phyloP scores from a whole-genome alignment of 805 yeast genomes.

The Candida alai region DNA sequence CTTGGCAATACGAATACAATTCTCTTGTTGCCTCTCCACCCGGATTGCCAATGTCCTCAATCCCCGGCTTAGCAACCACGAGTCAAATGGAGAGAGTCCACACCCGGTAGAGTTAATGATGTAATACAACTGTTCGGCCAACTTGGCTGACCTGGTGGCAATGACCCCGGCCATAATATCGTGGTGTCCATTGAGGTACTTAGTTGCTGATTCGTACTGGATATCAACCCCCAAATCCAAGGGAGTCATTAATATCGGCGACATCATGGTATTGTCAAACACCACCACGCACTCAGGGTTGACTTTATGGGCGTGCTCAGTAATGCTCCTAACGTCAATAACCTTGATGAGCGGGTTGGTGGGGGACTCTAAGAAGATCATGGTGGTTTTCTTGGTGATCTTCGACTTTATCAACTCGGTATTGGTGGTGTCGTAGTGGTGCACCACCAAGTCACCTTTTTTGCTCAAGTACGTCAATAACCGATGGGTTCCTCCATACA shows the following conservation, averaged over 20 bases:
- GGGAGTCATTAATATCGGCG: conserved; percentile 83
- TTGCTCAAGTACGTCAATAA: conserved; percentile 67
- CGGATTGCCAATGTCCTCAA: conserved; percentile 83
- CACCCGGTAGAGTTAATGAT: conserved; percentile 88
- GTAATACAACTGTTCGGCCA: conserved; percentile 68
- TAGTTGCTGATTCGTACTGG: conserved; percentile 91
- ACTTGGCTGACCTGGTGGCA: conserved; percentile 59
- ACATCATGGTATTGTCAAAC: conserved; percentile 96
- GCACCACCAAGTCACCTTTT: conserved; percentile 60
- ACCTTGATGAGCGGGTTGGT: conserved; percentile 92
- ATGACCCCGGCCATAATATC: conserved; percentile 95
- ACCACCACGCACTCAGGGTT: conserved; percentile 71
- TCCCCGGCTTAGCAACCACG: conserved; percentile 86
- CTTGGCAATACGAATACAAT: conserved; percentile 70
- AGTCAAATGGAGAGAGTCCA: conserved; percentile 89
- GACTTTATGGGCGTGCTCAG: conserved; percentile 60
- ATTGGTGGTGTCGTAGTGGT: conserved; percentile 80
- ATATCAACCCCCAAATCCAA: conserved; percentile 84
- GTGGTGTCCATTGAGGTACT: conserved; percentile 90
- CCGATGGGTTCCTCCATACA: conserved; percentile 92
- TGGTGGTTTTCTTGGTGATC: conserved; percentile 55
- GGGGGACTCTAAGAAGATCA: conserved; percentile 87
- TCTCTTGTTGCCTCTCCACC: conserved; percentile 81
- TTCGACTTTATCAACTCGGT: conserved; percentile 55
- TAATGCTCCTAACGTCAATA: conserved; percentile 68